phyloP scores from a whole-genome alignment of 2,329 filamentous ascomycete genomes.

The Ceratocystis ficicola region DNA sequence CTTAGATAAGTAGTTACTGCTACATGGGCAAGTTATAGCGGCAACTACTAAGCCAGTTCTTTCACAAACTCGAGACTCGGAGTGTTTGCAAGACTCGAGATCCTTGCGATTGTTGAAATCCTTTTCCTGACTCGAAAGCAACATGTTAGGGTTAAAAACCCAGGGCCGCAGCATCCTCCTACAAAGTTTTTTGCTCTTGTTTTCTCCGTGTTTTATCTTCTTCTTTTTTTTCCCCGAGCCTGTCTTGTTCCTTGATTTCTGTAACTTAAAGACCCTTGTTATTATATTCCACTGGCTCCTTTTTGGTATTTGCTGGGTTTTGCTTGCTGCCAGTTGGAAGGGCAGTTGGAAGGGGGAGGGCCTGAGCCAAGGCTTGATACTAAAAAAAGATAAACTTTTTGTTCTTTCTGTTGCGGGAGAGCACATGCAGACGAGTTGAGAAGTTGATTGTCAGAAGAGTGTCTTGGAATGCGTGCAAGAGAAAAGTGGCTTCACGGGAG shows the following conservation, averaged over 20 bases:
- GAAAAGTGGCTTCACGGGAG: neutral
- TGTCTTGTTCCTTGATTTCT: conserved; percentile 3
- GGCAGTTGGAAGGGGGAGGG: neutral
- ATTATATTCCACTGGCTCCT: neutral
- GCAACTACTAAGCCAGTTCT: too few species aligned
- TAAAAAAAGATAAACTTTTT: conserved; percentile 8
- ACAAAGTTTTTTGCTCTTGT: neutral
- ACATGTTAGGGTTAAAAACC: neutral
- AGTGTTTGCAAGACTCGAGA: too few species aligned
- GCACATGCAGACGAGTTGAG: conserved; percentile 4
- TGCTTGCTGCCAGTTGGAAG: neutral
- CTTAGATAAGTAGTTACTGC: neutral
- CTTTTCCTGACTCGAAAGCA: neutral
- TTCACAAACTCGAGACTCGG: too few species aligned
- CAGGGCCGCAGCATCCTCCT: too few species aligned
- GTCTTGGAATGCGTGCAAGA: neutral
- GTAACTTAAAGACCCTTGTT: conserved; percentile 1
- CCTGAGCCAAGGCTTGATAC: neutral
- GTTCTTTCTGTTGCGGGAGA: neutral
- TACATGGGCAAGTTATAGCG: neutral
- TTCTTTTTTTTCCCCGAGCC: conserved; percentile 1
- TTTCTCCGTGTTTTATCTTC: conserved; percentile 1
- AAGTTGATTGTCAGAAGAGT: conserved; percentile 8
- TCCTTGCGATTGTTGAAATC: neutral
- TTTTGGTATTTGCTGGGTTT: neutral